Evolutionary conservation across 2,329 filamentous ascomycete genomes (phyloP).

Genomic region (Ophiosphaerella herpotricha): DNA sequence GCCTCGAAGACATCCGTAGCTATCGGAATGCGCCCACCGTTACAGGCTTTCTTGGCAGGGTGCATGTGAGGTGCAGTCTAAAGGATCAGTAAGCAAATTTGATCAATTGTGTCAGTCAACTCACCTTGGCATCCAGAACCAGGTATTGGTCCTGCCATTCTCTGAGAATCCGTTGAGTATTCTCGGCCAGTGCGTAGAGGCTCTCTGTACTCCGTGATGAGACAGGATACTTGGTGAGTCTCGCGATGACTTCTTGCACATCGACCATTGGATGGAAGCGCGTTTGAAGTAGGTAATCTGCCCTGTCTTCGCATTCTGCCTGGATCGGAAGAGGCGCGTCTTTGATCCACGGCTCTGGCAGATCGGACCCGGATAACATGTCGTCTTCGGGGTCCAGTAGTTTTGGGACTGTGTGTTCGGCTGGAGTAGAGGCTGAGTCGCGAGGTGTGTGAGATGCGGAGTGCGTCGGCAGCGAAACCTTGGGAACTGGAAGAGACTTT

Average conservation of each 20-base stretch:
- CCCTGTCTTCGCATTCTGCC: constrained; percentile 45
- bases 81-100: constrained; percentile 19
- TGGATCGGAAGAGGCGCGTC: constrained; percentile 30
- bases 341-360: constrained; percentile 44
- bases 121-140: constrained; percentile 53
- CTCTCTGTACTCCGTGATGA: constrained; percentile 55
- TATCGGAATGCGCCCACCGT: constrained; percentile 53
- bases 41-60: constrained; percentile 56
- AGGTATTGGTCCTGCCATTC: constrained; percentile 65
- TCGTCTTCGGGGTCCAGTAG: constrained; percentile 41
- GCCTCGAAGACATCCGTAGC: constrained; percentile 59
- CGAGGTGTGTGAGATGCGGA: constrained; percentile 34
- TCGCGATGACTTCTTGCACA: constrained; percentile 48
- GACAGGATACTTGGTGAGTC: constrained; percentile 50
- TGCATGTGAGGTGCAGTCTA: constrained; percentile 57
- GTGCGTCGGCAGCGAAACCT: constrained; percentile 23
- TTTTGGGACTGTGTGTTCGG: constrained; percentile 23
- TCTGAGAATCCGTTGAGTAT: constrained; percentile 58
- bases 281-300: constrained; percentile 49
- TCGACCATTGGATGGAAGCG: constrained; percentile 50
- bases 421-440: constrained; percentile 30
- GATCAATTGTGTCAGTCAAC: constrained; percentile 4
- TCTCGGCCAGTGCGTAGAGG: constrained; percentile 60
- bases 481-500: constrained; percentile 20
- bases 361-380: constrained; percentile 40